These are phyloP conservation scores for Podospora pseudopauciseta DNA, from an alignment of 495 filamentous ascomycete genomes.

Conservation along the genomic window DNA sequence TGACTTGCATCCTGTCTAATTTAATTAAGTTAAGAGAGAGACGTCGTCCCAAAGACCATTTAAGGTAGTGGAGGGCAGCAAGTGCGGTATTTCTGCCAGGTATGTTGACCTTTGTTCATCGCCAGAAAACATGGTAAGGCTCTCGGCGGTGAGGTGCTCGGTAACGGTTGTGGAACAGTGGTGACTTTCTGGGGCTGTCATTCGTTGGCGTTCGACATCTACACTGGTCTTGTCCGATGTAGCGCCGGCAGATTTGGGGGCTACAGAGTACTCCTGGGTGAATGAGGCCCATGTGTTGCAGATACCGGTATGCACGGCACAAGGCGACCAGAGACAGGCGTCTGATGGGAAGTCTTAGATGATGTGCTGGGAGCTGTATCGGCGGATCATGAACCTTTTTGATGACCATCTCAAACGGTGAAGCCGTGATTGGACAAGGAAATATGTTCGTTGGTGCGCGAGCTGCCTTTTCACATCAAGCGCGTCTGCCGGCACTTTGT, in stretches of 20 bases:
- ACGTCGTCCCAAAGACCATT: background rate
- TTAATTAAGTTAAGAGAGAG: too few relatives aligned
- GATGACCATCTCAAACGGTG: background rate
- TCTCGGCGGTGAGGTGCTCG: background rate
- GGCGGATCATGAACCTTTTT: background rate
- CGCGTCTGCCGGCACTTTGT: background rate
- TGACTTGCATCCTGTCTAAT: background rate
- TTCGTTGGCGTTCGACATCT: background rate
- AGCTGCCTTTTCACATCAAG: background rate
- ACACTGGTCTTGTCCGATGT: background rate
- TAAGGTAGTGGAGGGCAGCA: conserved; percentile 1
- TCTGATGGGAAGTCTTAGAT: background rate
- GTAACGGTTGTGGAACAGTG: background rate
- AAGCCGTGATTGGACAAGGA: background rate
- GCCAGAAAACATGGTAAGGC: background rate
- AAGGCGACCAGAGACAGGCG: background rate
- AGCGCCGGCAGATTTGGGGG: background rate
- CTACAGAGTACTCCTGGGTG: background rate
- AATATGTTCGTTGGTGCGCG: background rate
- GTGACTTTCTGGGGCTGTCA: background rate
- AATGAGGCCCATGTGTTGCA: background rate
- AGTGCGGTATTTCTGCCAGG: background rate
- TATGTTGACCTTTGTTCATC: background rate
- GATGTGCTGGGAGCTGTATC: background rate
- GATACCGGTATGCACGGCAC: background rate